Percentiles rank a stretch among this genome's conserved stretches.
Conservation (phyloP, 2,329 filamentous ascomycete species). For the Fusarium sp. region DNA sequence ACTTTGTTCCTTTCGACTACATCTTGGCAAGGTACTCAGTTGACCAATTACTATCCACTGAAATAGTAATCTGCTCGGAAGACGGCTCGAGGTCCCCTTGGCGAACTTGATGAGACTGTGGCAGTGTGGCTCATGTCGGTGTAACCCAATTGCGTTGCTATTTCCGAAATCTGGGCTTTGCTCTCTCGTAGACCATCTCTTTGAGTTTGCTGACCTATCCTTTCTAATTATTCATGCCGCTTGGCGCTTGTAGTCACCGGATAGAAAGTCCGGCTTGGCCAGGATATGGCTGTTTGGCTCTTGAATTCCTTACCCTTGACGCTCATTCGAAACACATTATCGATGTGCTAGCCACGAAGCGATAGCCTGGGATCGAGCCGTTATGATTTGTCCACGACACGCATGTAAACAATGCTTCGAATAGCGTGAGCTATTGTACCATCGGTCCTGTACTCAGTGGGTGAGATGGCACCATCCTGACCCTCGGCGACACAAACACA, state of each 20-base stretch:
- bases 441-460: neutral
- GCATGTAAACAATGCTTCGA: slow-evolving; percentile 2
- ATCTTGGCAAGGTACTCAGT: slow-evolving; percentile 8
- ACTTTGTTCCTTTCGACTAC: slow-evolving; percentile 12
- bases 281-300: neutral
- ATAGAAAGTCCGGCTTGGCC: slow-evolving; percentile 20
- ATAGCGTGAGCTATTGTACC: neutral
- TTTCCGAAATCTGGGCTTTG: neutral
- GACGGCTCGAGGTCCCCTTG: slow-evolving; percentile 32
- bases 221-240: neutral
- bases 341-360: slow-evolving; percentile 21
- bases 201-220: neutral
- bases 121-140: slow-evolving; percentile 12
- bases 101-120: neutral
- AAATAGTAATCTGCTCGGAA: slow-evolving; percentile 15
- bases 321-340: neutral
- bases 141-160: slow-evolving; percentile 5
- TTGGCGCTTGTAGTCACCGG: slow-evolving; percentile 22
- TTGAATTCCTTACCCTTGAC: slow-evolving; percentile 1
- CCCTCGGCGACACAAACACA: slow-evolving; percentile 1
- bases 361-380: slow-evolving; percentile 8
- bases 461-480: neutral
- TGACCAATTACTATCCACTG: slow-evolving; percentile 12
- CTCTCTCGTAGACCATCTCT: neutral
- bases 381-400: slow-evolving; percentile 16